Percentiles rank a stretch among this genome's conserved stretches.
These are phyloP conservation scores for Aeschynomene evenia DNA, from an alignment of 306 rosid species.

Conservation along the genomic window DNA sequence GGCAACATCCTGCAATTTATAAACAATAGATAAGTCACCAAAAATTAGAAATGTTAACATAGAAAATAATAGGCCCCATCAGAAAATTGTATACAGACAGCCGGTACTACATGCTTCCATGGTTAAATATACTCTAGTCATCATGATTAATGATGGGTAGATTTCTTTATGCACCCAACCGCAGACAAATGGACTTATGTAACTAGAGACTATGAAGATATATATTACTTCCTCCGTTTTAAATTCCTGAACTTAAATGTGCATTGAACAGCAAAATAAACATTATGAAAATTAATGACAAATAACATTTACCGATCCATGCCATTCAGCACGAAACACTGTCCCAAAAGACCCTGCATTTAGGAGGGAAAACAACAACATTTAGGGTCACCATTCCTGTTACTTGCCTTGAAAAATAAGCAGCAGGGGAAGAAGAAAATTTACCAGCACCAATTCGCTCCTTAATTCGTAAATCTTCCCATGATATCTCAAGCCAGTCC, in stretches of 20 bases:
- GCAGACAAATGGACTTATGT: background rate
- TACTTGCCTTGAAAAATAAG: background rate
- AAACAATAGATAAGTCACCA: background rate
- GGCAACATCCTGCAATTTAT: constrained; percentile 79
- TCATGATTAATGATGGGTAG: background rate
- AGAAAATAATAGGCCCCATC: background rate
- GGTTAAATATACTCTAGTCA: background rate
- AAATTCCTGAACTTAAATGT: background rate
- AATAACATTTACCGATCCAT: constrained; percentile 79
- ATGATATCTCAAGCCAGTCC: constrained; percentile 99
- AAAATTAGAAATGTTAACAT: background rate
- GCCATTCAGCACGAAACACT: constrained; percentile 94
- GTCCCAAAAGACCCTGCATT: constrained; percentile 93
- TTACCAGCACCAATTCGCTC: constrained; percentile 99
- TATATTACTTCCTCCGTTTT: too few relatives aligned
- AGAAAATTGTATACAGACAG: background rate
- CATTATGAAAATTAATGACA: background rate
- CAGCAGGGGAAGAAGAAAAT: constrained; percentile 22
- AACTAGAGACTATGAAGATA: background rate
- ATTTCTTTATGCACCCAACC: background rate
- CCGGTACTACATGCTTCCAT: background rate
- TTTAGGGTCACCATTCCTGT: background rate
- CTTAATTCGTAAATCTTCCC: constrained; percentile 86
- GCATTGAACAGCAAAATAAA: constrained; percentile 9
- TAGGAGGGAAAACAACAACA: constrained; percentile 7